A percentile compares a stretch with the other conserved stretches of the same genome.
These are phyloP conservation scores for Esteya vermicola DNA, from an alignment of 2,329 filamentous ascomycete genomes.

Conservation along the genomic window DNA sequence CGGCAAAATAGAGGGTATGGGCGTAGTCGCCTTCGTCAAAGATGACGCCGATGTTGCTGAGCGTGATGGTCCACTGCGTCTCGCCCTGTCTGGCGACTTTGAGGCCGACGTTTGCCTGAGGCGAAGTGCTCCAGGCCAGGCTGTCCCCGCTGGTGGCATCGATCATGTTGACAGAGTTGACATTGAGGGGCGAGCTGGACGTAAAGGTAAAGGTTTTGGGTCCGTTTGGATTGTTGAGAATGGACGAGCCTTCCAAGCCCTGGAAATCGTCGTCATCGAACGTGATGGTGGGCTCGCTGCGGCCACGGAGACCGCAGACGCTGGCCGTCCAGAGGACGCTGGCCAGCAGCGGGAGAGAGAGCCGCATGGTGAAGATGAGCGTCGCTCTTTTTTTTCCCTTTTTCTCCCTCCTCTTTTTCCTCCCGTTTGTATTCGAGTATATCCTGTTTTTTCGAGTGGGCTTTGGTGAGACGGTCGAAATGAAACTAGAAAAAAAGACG, in stretches of 20 bases:
- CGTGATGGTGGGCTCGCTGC: no score
- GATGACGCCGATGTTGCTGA: background rate
- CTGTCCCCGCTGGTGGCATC: background rate
- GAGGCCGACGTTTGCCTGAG: no score
- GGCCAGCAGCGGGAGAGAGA: no score
- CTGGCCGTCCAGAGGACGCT: no score
- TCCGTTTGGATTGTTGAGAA: background rate
- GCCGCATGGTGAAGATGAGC: no score
- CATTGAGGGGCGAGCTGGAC: background rate
- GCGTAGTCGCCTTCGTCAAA: background rate
- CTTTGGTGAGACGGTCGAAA: no score
- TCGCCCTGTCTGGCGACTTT: background rate
- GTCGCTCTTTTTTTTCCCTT: no score
- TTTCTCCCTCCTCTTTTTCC: no score
- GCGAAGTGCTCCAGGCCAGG: background rate
- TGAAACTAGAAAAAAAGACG: background rate
- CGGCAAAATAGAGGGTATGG: background rate
- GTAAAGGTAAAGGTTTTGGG: background rate
- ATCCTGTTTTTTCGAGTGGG: no score
- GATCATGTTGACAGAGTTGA: background rate
- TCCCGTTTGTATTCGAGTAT: no score
- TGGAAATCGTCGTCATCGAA: background rate
- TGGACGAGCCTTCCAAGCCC: background rate
- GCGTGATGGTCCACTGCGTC: background rate
- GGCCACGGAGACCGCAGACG: no score